phyloP scores from a whole-genome alignment of 1,139 yeast species.

The Zygoascus sp. region DNA sequence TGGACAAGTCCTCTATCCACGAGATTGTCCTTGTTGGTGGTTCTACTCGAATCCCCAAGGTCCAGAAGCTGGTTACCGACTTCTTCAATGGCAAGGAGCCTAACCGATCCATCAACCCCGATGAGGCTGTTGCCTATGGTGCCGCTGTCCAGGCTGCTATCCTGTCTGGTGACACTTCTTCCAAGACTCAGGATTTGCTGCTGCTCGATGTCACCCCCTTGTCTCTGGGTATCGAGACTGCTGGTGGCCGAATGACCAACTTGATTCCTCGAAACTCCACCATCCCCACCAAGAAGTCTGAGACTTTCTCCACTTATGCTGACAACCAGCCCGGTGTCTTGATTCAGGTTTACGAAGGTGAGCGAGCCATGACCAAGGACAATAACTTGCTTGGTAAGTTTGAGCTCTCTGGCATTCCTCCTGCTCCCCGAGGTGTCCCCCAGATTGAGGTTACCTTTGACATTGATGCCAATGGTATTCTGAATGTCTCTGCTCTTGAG shows the following conservation, averaged over 20 bases:
- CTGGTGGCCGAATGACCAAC: conserved; percentile 93
- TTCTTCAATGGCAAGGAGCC: conserved; percentile 98
- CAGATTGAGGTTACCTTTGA: conserved; percentile 92
- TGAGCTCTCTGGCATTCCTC: conserved; percentile 88
- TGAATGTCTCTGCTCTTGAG: conserved; percentile 90
- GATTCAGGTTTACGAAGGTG: conserved; percentile 92
- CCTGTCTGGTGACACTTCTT: conserved; percentile 81
- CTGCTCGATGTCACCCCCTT: conserved; percentile 84
- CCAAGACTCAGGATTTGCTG: conserved; percentile 77
- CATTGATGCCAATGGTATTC: conserved; percentile 88
- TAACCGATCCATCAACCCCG: conserved; percentile 96
- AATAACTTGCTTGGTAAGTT: conserved; percentile 92
- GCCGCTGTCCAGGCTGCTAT: conserved; percentile 93
- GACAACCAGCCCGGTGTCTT: conserved; percentile 94
- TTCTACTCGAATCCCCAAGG: conserved; percentile 99
- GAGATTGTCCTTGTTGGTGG: conserved; percentile 99
- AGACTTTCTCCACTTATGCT: conserved; percentile 84
- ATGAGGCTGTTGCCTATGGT: conserved; percentile 98
- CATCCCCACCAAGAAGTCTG: conserved; percentile 90
- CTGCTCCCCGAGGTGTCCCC: conserved; percentile 96
- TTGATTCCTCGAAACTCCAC: conserved; percentile 89
- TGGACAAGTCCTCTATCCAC: conserved; percentile 81
- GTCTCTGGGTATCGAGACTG: conserved; percentile 88
- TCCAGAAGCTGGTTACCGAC: conserved; percentile 95
- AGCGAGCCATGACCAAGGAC: conserved; percentile 89